A percentile compares a stretch with the other conserved stretches of the same genome.
These are phyloP conservation scores for Pseudogymnoascus sp. DNA, from an alignment of 2,329 filamentous ascomycete genomes.

Conservation along the genomic window DNA sequence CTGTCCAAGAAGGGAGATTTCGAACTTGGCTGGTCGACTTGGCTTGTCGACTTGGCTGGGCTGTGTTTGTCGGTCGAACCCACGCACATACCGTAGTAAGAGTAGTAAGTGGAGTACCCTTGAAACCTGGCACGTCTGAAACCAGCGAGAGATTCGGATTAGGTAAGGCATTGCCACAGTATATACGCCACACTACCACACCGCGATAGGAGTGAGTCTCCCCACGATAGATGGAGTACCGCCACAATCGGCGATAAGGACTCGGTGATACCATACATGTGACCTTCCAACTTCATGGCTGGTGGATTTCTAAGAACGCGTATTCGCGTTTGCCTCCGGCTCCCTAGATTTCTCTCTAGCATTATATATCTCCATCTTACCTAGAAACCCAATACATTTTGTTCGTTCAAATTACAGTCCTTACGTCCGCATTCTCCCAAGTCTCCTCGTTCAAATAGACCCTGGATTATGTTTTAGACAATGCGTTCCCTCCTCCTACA, in stretches of 20 bases:
- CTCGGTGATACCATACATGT: neutral
- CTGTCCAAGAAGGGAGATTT: conserved; percentile 6
- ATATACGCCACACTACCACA: neutral
- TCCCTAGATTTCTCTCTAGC: neutral
- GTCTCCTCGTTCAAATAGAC: neutral
- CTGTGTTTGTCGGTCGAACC: neutral
- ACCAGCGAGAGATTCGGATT: neutral
- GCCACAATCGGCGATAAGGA: neutral
- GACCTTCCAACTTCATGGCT: neutral
- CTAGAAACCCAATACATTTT: neutral
- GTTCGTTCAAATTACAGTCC: neutral
- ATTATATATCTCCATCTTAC: conserved; percentile 1
- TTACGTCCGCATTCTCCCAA: neutral
- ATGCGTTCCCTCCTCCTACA: neutral
- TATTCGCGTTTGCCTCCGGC: conserved; percentile 1
- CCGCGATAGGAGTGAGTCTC: neutral
- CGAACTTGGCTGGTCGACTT: neutral
- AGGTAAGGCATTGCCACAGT: conserved; percentile 4
- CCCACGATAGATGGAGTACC: neutral
- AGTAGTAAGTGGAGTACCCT: neutral
- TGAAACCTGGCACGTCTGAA: neutral
- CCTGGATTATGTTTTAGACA: neutral
- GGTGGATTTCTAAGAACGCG: conserved; percentile 1
- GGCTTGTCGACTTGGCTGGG: conserved; percentile 3
- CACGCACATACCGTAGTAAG: neutral